These are phyloP conservation scores for Naganishia albida DNA, from an alignment of 1,284 basidiomycete species.

Conservation along the genomic window DNA sequence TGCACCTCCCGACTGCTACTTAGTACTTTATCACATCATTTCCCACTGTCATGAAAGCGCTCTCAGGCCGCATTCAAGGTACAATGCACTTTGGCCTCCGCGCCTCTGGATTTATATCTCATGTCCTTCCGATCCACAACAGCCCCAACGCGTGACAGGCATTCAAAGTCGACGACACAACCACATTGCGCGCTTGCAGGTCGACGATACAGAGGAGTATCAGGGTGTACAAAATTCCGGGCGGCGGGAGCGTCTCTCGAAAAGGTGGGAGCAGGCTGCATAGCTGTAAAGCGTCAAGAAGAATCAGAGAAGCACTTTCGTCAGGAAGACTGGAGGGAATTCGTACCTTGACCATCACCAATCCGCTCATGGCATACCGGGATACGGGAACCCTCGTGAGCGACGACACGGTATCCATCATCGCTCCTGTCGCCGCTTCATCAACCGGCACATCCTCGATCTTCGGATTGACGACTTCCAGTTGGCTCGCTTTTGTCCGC, in stretches of 20 bases:
- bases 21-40: too few species aligned
- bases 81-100: too few species aligned
- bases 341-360: slow-evolving; percentile 16
- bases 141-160: slow-evolving; percentile 4
- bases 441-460: too few species aligned
- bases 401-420: neutral
- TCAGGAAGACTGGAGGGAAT: too few species aligned
- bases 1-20: too few species aligned
- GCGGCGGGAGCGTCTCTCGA: neutral
- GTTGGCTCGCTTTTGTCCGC: too few species aligned
- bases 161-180: neutral
- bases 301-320: too few species aligned
- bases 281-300: neutral
- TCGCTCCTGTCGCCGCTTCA: too few species aligned
- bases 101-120: neutral
- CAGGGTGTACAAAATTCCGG: slow-evolving; percentile 4
- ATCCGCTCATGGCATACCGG: neutral
- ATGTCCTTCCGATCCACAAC: slow-evolving; percentile 2
- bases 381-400: neutral
- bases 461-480: too few species aligned
- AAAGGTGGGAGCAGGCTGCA: slow-evolving; percentile 16
- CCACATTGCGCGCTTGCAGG: slow-evolving; percentile 16
- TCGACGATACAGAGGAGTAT: slow-evolving; percentile 10
- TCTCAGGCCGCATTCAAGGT: too few species aligned
- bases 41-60: too few species aligned